Evolutionary conservation across 768 basidiomycete species (phyloP).

Genomic region (Floccularia luteovirens): DNA sequence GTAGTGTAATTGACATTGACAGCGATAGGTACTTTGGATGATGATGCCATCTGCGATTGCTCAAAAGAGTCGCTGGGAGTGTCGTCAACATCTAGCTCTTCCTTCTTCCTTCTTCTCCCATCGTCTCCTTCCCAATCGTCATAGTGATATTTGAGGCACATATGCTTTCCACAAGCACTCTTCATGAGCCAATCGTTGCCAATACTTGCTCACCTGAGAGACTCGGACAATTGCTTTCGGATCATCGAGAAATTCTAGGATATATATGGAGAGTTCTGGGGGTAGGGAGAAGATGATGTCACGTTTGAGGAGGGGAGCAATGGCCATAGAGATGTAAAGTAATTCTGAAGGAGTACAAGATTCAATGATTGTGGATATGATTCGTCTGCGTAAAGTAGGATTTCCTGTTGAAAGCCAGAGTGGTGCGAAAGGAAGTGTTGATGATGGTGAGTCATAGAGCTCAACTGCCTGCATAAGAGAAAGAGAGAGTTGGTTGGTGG

Average conservation of each 20-base stretch:
- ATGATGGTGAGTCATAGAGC: constrained; percentile 11
- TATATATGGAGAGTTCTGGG: constrained; percentile 64
- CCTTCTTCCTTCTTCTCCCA: constrained; percentile 22
- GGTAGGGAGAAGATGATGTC: constrained; percentile 40
- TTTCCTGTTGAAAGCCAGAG: constrained; percentile 13
- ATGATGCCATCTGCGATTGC: constrained; percentile 13
- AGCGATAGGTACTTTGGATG: constrained; percentile 3
- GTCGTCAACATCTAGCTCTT: constrained; percentile 20
- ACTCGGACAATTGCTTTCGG: constrained; percentile 65
- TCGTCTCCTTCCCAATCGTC: constrained; percentile 16
- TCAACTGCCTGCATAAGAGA: too few species aligned
- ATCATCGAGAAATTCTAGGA: constrained; percentile 73
- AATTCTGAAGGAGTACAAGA: constrained; percentile 56
- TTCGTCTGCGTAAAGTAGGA: constrained; percentile 37
- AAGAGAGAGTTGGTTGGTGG: too few species aligned
- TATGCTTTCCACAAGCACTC: constrained; percentile 74
- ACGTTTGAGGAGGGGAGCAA: constrained; percentile 56
- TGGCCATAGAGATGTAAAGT: constrained; percentile 57
- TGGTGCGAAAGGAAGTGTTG: constrained; percentile 8
- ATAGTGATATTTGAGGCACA: constrained; percentile 60
- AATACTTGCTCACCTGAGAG: constrained; percentile 60
- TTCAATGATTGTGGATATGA: constrained; percentile 40
- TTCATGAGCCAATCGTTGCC: constrained; percentile 64
- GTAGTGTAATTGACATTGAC: too few species aligned
- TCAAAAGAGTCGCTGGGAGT: too few species aligned